These are phyloP conservation scores for Protomyces inundatus DNA, from an alignment of 1,139 yeast species.

Conservation along the genomic window DNA sequence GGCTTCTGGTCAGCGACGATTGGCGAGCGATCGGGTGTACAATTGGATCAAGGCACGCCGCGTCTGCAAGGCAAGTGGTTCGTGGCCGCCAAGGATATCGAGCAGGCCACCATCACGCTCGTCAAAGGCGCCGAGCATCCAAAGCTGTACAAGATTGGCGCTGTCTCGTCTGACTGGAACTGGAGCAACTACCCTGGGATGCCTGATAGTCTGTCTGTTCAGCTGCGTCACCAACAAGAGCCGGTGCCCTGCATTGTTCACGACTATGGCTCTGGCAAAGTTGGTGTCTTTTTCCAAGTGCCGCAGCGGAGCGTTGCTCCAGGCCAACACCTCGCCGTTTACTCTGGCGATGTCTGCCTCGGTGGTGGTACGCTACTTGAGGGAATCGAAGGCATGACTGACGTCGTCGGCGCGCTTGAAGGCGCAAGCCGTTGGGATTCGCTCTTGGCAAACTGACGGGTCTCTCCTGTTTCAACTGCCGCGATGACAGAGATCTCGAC, in stretches of 20 bases:
- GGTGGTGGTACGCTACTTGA: slow-evolving; percentile 63
- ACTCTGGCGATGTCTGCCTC: slow-evolving; percentile 58
- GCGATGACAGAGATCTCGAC: no score
- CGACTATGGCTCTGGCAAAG: slow-evolving; percentile 34
- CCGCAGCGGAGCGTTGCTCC: slow-evolving; percentile 75
- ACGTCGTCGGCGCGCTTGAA: not conserved
- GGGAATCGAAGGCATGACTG: slow-evolving; percentile 4
- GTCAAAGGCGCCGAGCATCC: slow-evolving; percentile 68
- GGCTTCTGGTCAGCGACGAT: slow-evolving; percentile 94
- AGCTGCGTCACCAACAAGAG: slow-evolving; percentile 21
- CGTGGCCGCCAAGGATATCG: slow-evolving; percentile 62
- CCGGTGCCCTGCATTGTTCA: slow-evolving; percentile 35
- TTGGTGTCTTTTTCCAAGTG: slow-evolving; percentile 42
- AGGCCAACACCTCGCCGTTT: slow-evolving; percentile 79
- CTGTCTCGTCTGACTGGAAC: slow-evolving; percentile 13
- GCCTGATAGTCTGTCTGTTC: slow-evolving; percentile 17
- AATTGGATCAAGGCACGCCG: slow-evolving; percentile 85
- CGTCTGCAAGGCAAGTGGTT: slow-evolving; percentile 76
- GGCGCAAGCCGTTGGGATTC: not conserved
- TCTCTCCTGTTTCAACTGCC: not conserved
- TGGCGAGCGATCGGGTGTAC: slow-evolving; percentile 74
- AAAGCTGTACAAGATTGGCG: slow-evolving; percentile 47
- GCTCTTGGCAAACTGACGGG: not conserved
- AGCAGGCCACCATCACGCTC: slow-evolving; percentile 67
- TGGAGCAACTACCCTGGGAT: slow-evolving; percentile 17